Evolutionary conservation across 2,329 filamentous ascomycete genomes (phyloP), one percentile per base, ranked within the genome.

Genomic region (Lasiodiplodia gonubiensis): DNA sequence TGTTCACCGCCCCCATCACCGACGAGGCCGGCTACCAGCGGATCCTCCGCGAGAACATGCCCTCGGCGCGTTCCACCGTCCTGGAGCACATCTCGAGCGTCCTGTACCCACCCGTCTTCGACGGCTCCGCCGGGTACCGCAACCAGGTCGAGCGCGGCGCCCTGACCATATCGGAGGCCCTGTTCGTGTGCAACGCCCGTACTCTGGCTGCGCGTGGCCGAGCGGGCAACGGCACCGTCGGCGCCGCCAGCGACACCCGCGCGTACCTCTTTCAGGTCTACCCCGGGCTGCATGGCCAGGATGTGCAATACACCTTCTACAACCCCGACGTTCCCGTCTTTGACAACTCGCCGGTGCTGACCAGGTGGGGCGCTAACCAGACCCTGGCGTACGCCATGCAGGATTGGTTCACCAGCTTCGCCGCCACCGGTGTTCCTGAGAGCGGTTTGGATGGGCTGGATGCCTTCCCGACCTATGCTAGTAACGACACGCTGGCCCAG

Each of bases 291-390:
- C 86, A 89, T 71, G 84, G 81, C n/a, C 74, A 80, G 61, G 86
- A 88, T 70, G 70, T 86, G 4, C 68, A 79, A 0, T 87, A 85
- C 69, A 85, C 83, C 0, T 87, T 83, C 75, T 88, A 82, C 76
- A 48, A 48, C 16, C 16, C 42, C 4, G 42, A 46, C n/a, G n/a
- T 46, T 81, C 21, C 4, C 59, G 83, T 52, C n/a, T 46, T 46
- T 12, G 14, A 46, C 14, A 33, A 51, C 33, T 70, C 72, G 3
- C 52, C 67, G 3, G 61, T 64, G 23, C 3, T 33, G 10, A 83
- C 52, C 78, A 76, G 30, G 77, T 75, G 7, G 52, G 75, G 76
- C 12, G 63, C 61, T 35, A 80, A 79, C 68, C 70, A 70, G 2
- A 77, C 76, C 0, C 72, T 82, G 16, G 82, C 82, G 1, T 69